phyloP scores from a whole-genome alignment of 345 rosid species.

The Citrus cavaleriei region DNA sequence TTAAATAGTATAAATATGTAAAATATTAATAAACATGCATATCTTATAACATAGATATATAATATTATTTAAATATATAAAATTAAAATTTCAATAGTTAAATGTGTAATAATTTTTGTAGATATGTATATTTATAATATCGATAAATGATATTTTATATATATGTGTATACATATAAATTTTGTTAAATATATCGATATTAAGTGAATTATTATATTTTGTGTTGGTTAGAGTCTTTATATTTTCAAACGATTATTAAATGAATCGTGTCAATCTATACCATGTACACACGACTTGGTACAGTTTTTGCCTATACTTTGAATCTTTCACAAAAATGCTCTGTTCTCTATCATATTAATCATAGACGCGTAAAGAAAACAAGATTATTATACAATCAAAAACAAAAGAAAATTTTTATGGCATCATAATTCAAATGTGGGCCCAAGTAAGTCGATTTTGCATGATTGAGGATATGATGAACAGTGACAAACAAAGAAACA shows the following conservation, averaged over 20 bases:
- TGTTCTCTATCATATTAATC: not conserved
- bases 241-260: rapidly evolving
- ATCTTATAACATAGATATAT: too few species aligned
- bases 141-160: too few species aligned
- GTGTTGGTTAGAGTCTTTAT: rapidly evolving
- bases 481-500: not conserved
- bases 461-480: not conserved
- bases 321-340: not conserved
- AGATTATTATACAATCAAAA: not conserved
- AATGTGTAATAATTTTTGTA: too few species aligned
- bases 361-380: not conserved
- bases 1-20: too few species aligned
- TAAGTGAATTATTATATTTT: too few species aligned
- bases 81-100: too few species aligned
- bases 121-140: too few species aligned
- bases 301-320: not conserved
- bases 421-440: not conserved
- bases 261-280: rapidly evolving
- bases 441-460: not conserved
- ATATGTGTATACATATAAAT: too few species aligned
- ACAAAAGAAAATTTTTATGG: not conserved
- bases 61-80: too few species aligned
- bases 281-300: too few species aligned
- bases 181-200: too few species aligned
- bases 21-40: too few species aligned